Conservation (phyloP, 768 basidiomycete genomes). For the Trametopsis cervina region DNA sequence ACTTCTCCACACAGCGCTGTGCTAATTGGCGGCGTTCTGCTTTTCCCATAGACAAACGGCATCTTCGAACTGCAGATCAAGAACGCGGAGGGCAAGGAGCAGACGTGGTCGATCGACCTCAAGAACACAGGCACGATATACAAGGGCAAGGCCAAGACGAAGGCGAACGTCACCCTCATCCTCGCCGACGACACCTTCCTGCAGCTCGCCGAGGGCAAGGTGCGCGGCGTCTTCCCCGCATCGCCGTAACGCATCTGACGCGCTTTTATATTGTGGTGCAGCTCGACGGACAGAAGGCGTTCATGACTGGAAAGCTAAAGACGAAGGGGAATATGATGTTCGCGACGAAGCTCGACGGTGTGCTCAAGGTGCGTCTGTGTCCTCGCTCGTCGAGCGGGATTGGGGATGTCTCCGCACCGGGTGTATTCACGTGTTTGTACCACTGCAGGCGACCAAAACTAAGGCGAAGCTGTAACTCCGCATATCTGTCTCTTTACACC, state of each 20-base stretch:
- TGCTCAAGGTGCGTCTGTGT: slow-evolving; percentile 59
- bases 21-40: background rate
- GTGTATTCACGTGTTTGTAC: background rate
- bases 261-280: slow-evolving; percentile 21
- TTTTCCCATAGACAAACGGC: slow-evolving; percentile 59
- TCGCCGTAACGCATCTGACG: no score
- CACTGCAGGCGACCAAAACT: slow-evolving; percentile 23
- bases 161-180: slow-evolving; percentile 78
- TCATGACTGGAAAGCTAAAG: slow-evolving; percentile 94
- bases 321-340: slow-evolving; percentile 91
- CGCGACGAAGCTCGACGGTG: slow-evolving; percentile 80
- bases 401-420: background rate
- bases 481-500: background rate
- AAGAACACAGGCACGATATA: slow-evolving; percentile 77
- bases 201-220: slow-evolving; percentile 69
- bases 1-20: background rate
- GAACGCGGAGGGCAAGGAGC: slow-evolving; percentile 65
- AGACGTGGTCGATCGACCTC: slow-evolving; percentile 87
- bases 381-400: background rate
- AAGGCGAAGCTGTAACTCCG: slow-evolving; percentile 37
- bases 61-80: slow-evolving; percentile 82
- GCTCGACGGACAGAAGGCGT: slow-evolving; percentile 90
- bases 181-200: slow-evolving; percentile 71
- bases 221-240: no score
- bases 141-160: slow-evolving; percentile 64